These are phyloP conservation scores for Russula brevipes DNA, from an alignment of 768 basidiomycete species.

Conservation along the genomic window DNA sequence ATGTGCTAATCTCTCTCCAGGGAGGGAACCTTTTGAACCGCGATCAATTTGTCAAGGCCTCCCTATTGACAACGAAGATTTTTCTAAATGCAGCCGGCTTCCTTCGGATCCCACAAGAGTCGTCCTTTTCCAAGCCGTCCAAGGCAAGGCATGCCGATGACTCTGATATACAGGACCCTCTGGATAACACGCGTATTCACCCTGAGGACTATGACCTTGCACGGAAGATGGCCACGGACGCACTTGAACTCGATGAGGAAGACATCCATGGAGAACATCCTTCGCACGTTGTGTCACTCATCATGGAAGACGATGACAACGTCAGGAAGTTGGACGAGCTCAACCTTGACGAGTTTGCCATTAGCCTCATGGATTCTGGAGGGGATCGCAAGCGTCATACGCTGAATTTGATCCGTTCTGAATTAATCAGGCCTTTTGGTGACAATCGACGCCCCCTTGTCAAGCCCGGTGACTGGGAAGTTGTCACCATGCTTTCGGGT, in stretches of 20 bases:
- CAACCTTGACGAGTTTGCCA: conserved; percentile 93
- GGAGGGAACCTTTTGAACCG: conserved; percentile 85
- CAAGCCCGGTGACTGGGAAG: conserved; percentile 65
- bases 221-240: conserved; percentile 97
- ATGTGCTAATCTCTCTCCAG: conserved; percentile 37
- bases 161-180: conserved; percentile 74
- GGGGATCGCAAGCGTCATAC: conserved; percentile 85
- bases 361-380: conserved; percentile 81
- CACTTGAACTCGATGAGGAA: conserved; percentile 95
- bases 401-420: conserved; percentile 81
- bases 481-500: conserved; percentile 92
- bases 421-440: conserved; percentile 73
- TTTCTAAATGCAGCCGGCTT: conserved; percentile 93
- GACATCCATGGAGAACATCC: conserved; percentile 90
- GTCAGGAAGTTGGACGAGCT: conserved; percentile 82
- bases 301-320: conserved; percentile 79
- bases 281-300: conserved; percentile 77
- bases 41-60: conserved; percentile 77
- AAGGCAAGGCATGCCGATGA: conserved; percentile 60
- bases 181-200: conserved; percentile 94
- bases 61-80: conserved; percentile 77
- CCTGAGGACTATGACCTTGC: conserved; percentile 97
- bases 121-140: conserved; percentile 44
- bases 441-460: conserved; percentile 68
- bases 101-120: conserved; percentile 78